These are phyloP conservation scores for Handroanthus guayacan DNA, from an alignment of 257 asterid genomes.

Conservation along the genomic window DNA sequence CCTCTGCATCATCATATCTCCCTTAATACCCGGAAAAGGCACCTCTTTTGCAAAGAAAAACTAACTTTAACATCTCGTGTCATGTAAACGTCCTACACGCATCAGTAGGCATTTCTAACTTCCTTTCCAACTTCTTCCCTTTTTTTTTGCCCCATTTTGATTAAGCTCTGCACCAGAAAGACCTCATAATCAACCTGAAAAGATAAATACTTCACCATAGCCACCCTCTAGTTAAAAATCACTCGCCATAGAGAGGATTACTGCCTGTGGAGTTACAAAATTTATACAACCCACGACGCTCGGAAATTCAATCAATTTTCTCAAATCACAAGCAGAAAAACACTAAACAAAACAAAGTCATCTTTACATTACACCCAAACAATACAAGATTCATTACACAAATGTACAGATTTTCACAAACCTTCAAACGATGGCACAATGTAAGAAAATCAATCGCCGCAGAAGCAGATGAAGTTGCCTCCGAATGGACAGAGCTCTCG, in stretches of 20 bases:
- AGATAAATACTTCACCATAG: not conserved
- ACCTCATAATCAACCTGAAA: not conserved
- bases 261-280: not conserved
- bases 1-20: not conserved
- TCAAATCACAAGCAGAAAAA: constrained; percentile 8
- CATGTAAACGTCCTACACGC: not conserved
- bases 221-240: constrained; percentile 9
- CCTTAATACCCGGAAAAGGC: not conserved
- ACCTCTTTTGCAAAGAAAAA: not conserved
- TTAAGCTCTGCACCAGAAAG: not conserved
- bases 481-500: constrained; percentile 37
- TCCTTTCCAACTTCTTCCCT: not conserved
- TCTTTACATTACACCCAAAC: not conserved
- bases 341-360: not conserved
- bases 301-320: constrained; percentile 8
- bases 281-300: not conserved
- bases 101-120: not conserved
- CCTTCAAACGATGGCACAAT: constrained; percentile 88
- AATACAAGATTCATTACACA: not conserved
- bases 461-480: constrained; percentile 57
- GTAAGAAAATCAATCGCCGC: constrained; percentile 92
- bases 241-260: not conserved
- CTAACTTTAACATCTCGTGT: constrained; percentile 1
- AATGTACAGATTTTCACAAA: constrained; percentile 22
- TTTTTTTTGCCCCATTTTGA: not conserved